Percentiles rank a stretch among this genome's conserved stretches.
These are phyloP conservation scores for Trichoderma brevicompactum DNA, from an alignment of 2,329 filamentous ascomycete species.

Conservation along the genomic window DNA sequence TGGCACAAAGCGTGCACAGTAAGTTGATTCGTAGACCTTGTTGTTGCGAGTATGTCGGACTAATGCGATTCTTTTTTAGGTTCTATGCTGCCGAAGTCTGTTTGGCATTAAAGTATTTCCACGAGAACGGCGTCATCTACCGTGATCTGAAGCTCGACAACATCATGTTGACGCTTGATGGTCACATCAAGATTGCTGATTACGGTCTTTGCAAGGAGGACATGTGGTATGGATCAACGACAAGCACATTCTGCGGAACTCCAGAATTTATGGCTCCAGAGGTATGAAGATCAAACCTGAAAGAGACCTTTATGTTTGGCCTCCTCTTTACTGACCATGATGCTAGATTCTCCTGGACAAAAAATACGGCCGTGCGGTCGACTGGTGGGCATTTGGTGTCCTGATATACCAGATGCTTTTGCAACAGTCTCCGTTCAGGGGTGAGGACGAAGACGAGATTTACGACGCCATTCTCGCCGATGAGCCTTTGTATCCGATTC, in stretches of 20 bases:
- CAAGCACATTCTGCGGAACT: slow-evolving; percentile 98
- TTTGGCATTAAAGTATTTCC: slow-evolving; percentile 97
- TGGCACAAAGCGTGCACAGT: slow-evolving; percentile 93
- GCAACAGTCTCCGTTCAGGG: slow-evolving; percentile 97
- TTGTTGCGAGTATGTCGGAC: background rate
- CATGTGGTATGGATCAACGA: slow-evolving; percentile 98
- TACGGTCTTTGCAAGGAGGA: slow-evolving; percentile 99
- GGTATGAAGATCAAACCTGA: slow-evolving; percentile 54
- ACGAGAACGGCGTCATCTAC: slow-evolving; percentile 99
- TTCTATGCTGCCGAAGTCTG: slow-evolving; percentile 99
- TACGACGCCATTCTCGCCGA: slow-evolving; percentile 98
- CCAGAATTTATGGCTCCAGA: slow-evolving; percentile 99
- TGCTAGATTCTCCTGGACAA: slow-evolving; percentile 90
- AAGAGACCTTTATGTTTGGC: background rate
- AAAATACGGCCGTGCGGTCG: slow-evolving; percentile 95
- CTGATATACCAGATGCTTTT: slow-evolving; percentile 99
- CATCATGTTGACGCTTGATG: slow-evolving; percentile 91
- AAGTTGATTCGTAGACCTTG: slow-evolving; percentile 48
- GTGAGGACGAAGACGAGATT: slow-evolving; percentile 98
- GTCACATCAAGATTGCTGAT: slow-evolving; percentile 98
- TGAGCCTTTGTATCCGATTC: slow-evolving; percentile 95
- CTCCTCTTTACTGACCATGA: background rate
- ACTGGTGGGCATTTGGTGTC: slow-evolving; percentile 99
- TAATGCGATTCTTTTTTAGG: slow-evolving; percentile 46
- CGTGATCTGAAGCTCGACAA: slow-evolving; percentile 93